phyloP scores from a whole-genome alignment of 805 yeast genomes.

The Lachancea kluyveri region DNA sequence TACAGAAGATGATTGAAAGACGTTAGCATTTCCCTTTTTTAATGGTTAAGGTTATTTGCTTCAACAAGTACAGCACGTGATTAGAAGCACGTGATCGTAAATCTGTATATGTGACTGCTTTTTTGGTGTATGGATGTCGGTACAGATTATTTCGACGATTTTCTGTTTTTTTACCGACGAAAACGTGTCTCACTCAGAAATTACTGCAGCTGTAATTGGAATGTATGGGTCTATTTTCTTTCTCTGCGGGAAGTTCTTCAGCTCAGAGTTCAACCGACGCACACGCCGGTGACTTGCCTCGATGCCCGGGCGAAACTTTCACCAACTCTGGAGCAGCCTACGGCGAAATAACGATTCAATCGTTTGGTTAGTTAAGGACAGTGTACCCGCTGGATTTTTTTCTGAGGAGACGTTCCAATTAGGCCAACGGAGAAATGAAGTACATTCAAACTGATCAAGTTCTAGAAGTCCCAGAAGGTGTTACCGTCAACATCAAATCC shows the following conservation, averaged over 20 bases:
- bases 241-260: too few species aligned
- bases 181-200: too few species aligned
- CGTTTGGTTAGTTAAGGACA: neutral
- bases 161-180: too few species aligned
- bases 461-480: constrained; percentile 88
- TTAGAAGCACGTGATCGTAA: too few species aligned
- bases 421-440: constrained; percentile 45
- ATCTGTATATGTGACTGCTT: too few species aligned
- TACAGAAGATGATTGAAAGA: constrained; percentile 51
- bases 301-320: constrained; percentile 1
- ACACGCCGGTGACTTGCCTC: constrained; percentile 1
- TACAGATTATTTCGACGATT: too few species aligned
- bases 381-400: neutral
- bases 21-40: constrained; percentile 1
- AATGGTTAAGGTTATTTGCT: neutral
- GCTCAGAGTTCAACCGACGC: too few species aligned
- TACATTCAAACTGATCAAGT: constrained; percentile 82
- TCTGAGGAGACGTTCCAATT: constrained; percentile 1
- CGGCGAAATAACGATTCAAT: neutral
- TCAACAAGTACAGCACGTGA: too few species aligned
- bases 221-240: too few species aligned
- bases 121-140: neutral
- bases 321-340: neutral
- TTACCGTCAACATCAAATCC: constrained; percentile 84
- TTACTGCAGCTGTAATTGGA: too few species aligned